These are phyloP conservation scores for Discostella stelligera DNA, from an alignment of 352 stramenopile genomes.

Conservation along the genomic window DNA sequence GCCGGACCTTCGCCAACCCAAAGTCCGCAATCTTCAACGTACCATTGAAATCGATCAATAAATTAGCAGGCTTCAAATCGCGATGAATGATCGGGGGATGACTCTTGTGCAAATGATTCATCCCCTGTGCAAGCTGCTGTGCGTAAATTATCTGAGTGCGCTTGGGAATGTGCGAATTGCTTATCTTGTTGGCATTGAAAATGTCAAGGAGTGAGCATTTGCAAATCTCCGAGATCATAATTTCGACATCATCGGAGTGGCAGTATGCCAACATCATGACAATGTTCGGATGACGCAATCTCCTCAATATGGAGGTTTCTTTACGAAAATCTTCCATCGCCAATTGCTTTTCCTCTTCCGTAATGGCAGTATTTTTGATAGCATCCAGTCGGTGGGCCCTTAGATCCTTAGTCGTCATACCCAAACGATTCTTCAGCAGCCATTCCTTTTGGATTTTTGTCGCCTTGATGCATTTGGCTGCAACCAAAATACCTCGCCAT, in stretches of 20 bases:
- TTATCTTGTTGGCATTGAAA: conserved; percentile 74
- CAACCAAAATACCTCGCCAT: conserved; percentile 93
- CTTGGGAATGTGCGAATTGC: conserved; percentile 67
- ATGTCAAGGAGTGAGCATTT: conserved; percentile 80
- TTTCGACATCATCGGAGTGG: conserved; percentile 66
- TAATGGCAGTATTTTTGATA: conserved; percentile 52
- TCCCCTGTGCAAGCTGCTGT: conserved; percentile 88
- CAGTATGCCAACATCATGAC: conserved; percentile 79
- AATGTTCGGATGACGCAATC: conserved; percentile 78
- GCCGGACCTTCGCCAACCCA: conserved; percentile 87
- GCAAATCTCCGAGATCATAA: conserved; percentile 82
- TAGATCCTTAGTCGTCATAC: conserved; percentile 24
- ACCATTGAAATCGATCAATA: conserved; percentile 76
- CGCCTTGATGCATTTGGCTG: conserved; percentile 88
- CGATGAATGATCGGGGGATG: conserved; percentile 94
- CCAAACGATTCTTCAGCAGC: conserved; percentile 52
- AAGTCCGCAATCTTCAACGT: conserved; percentile 96
- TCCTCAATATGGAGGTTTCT: conserved; percentile 75
- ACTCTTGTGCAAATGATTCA: conserved; percentile 95
- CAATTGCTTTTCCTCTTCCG: conserved; percentile 57
- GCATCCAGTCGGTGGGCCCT: conserved; percentile 43
- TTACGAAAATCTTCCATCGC: conserved; percentile 73
- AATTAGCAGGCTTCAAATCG: conserved; percentile 89
- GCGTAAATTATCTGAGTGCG: conserved; percentile 67
- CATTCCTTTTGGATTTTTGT: conserved; percentile 74